Evolutionary conservation across 257 asterid species (phyloP), one percentile per base, ranked within the genome.

Genomic region (Voacanga thouarsii): DNA sequence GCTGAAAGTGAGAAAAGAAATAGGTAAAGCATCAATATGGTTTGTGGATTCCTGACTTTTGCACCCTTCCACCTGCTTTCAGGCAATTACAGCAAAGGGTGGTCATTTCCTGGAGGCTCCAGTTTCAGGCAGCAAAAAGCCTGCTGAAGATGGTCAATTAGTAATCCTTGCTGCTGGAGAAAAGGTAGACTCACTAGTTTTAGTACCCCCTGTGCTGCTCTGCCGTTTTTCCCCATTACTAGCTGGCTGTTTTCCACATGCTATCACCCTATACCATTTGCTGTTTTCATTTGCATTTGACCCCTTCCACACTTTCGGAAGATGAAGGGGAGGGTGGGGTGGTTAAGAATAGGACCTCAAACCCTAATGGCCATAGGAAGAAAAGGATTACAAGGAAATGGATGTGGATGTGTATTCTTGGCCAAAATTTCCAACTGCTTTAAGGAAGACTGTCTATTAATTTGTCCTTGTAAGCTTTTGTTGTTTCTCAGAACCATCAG

Each of bases 131-230:
- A 94, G 99, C 90, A 94, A 94, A 86, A 94, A 92, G 82, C 99
- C 99, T 56, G 99, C 99, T 76, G 99, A 94, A 89, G 99, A 94
- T 86, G 99, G 99, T 82, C 99, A 94, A 71, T 82, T 94, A 44
- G 97, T 92, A 45, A 91, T 94, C 86, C 97, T 94, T 84, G 94
- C 99, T 78, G 99, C 99, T 72, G 99, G 99, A 77, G 97, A 92
- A 74, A 88, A 89, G 94, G 99, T 91, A 68, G 61, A 82, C 41
- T 61, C 50, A 75, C 39, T 63, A 7, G 23, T 1, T 30, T 49
- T 26, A 50, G 56, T 45, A 23, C 59, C 30, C 66, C 28, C 7
- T 49, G 30, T 7, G 44, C 77, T 47, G 16, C 47, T 24, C 53
- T 53, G 60, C 71, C 24, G 45, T 50, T 47, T 37, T 67, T 59